Conservation (phyloP, 345 rosid genomes). For the Ceriops zippeliana region DNA sequence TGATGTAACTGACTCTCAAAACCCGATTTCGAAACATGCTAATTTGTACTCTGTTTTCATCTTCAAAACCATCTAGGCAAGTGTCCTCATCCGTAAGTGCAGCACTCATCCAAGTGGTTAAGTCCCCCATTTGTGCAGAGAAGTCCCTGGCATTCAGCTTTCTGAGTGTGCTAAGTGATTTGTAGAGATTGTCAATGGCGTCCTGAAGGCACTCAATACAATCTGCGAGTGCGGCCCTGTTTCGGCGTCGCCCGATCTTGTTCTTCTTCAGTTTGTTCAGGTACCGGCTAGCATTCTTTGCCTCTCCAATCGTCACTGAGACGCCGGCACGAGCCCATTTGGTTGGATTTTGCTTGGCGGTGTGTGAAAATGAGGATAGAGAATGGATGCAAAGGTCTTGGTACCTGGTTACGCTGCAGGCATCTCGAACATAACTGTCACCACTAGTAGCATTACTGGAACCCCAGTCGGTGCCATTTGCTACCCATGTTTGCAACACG, state of each 20-base stretch:
- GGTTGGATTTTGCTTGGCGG: constrained; percentile 59
- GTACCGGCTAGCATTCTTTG: constrained; percentile 35
- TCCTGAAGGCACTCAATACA: constrained; percentile 59
- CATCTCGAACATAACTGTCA: constrained; percentile 47
- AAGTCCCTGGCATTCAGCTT: constrained; percentile 44
- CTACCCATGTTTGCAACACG: constrained; percentile 28
- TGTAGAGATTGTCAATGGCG: constrained; percentile 59
- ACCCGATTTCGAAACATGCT: constrained; percentile 37
- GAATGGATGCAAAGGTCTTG: constrained; percentile 55
- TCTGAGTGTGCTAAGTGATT: constrained; percentile 52
- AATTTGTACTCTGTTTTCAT: constrained; percentile 27
- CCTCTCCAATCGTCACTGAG: constrained; percentile 60
- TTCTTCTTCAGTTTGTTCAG: constrained; percentile 29
- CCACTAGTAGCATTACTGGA: constrained; percentile 10
- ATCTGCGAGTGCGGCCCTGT: constrained; percentile 54
- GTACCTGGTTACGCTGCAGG: constrained; percentile 74
- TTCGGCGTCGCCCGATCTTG: constrained; percentile 29
- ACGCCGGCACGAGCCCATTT: constrained; percentile 87
- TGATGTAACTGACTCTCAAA: constrained; percentile 38
- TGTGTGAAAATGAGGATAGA: constrained; percentile 53
- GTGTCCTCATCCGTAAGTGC: constrained; percentile 68
- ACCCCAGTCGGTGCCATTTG: background rate
- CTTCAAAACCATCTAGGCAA: constrained; percentile 73
- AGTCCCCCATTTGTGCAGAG: constrained; percentile 52
- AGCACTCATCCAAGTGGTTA: constrained; percentile 68